Base-by-base conservation (phyloP, 2,329 filamentous ascomycete species). In the Verticillium nonalfalfae region DNA sequence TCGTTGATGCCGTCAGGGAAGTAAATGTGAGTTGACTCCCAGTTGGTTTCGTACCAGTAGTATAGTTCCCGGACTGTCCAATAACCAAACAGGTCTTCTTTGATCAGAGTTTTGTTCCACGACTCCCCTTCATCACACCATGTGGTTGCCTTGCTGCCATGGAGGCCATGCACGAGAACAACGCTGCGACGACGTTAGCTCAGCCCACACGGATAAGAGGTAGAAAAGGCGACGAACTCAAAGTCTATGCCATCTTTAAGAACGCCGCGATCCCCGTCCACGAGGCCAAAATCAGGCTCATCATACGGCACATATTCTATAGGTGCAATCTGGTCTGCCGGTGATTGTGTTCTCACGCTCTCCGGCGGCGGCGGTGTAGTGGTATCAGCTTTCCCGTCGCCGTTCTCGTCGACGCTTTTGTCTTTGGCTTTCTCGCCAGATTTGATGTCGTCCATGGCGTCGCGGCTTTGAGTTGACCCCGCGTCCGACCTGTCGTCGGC, bases 81-180 rank as follows among this genome's bases (percentile, higher is more conserved):
- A 26, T 52, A 33, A 7, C 31, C n/a, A 13, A 59, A 54, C 34
- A 59, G 33, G n/a, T 52, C 15, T 3, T 52, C 40, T 13, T 59
- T 59, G 31, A 59, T 50, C 2, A 50, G 40, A 7, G n/a, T 10
- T 7, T 11, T 39, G 6, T 40, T 15, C 40, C 50, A 52, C 0
- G 21, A 9, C 7, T n/a, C 14, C 11, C 36, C 18, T 7, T 40
- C 33, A n/a, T 52, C 7, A 4, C 3, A 15, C 18, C 34, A 39
- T 4, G 56, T 50, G 13, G 31, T 55, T 7, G 33, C 10, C 21
- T 58, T 58, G 6, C 56, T 36, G 14, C 57, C 58, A 26, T 36
- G 56, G 10, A 62, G 40, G 31, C 61, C 36, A 36, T 62, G 61
- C 3, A 62, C 58, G 13, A 26, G 52, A 5, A 62, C 7, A 5